phyloP scores from a whole-genome alignment of 2,329 filamentous ascomycete genomes.

The Boeremia exigua region DNA sequence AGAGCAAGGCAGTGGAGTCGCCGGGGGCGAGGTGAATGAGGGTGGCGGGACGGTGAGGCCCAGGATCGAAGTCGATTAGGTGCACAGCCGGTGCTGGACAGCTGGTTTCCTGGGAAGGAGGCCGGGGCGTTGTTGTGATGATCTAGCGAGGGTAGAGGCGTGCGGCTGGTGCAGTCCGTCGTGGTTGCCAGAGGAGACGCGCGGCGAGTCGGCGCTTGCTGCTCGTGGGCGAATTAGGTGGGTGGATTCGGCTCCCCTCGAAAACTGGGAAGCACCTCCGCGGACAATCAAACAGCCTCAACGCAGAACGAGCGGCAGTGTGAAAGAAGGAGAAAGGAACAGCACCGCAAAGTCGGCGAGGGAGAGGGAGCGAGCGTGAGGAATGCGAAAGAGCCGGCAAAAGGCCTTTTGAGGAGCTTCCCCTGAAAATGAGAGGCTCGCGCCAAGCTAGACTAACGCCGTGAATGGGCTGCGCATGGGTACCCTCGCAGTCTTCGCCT shows the following conservation, averaged over 20 bases:
- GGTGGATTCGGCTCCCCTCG: slow-evolving; percentile 35
- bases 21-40: slow-evolving; percentile 6
- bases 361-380: slow-evolving; percentile 40
- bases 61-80: background rate
- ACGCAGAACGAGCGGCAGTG: slow-evolving; percentile 42
- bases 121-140: slow-evolving; percentile 23
- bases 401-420: slow-evolving; percentile 40
- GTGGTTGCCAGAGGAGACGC: slow-evolving; percentile 43
- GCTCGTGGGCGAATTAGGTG: slow-evolving; percentile 20
- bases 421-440: slow-evolving; percentile 39
- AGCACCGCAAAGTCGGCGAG: slow-evolving; percentile 22
- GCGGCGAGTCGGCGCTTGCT: slow-evolving; percentile 41
- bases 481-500: slow-evolving; percentile 31
- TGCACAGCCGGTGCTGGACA: slow-evolving; percentile 5
- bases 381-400: slow-evolving; percentile 39
- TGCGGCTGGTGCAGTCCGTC: slow-evolving; percentile 20
- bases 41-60: slow-evolving; percentile 3
- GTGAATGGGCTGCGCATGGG: slow-evolving; percentile 31
- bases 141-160: slow-evolving; percentile 38
- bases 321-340: slow-evolving; percentile 27
- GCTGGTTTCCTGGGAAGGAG: slow-evolving; percentile 10
- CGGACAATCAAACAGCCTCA: slow-evolving; percentile 22
- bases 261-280: slow-evolving; percentile 17
- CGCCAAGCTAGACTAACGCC: slow-evolving; percentile 35
- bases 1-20: slow-evolving; percentile 19